Percentiles rank a stretch among this genome's conserved stretches.
Evolutionary conservation across 1,139 yeast species (phyloP).

Genomic region (Debaryomyces robertsiae): DNA sequence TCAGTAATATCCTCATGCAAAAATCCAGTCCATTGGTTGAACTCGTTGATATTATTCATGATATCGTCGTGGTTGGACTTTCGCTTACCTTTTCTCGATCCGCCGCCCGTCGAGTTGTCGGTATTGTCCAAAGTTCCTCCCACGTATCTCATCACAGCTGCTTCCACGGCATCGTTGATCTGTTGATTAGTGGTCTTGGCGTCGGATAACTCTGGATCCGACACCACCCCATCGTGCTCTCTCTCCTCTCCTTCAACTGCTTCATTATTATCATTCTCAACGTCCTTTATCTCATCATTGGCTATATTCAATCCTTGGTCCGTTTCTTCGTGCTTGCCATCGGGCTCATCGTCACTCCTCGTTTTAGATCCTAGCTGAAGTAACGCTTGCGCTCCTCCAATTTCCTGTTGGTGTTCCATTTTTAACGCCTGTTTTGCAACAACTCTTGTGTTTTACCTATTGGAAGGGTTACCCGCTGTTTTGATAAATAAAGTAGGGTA

Average conservation of each 20-base stretch:
- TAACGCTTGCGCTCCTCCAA: conserved; percentile 51
- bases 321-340: conserved; percentile 10
- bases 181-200: conserved; percentile 40
- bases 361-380: conserved; percentile 43
- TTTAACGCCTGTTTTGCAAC: conserved; percentile 14
- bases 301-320: conserved; percentile 10
- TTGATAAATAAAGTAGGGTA: conserved; percentile 16
- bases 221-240: conserved; percentile 14
- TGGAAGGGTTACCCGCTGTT: conserved; percentile 24
- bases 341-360: conserved; percentile 24
- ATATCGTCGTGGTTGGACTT: conserved; percentile 31
- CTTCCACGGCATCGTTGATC: conserved; percentile 60
- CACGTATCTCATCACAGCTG: conserved; percentile 74
- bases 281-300: conserved; percentile 14
- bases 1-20: conserved; percentile 42
- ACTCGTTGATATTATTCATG: conserved; percentile 41
- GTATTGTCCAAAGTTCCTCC: conserved; percentile 55
- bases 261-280: conserved; percentile 14
- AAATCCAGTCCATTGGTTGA: conserved; percentile 58
- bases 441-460: conserved; percentile 3
- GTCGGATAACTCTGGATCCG: conserved; percentile 26
- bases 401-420: conserved; percentile 42
- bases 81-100: conserved; percentile 19
- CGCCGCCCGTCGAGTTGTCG: conserved; percentile 13
- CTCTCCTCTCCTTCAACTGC: conserved; percentile 12